Evolutionary conservation across 1,284 basidiomycete species (phyloP), one percentile per base, ranked within the genome.

Genomic region (Heliocybe sulcata): DNA sequence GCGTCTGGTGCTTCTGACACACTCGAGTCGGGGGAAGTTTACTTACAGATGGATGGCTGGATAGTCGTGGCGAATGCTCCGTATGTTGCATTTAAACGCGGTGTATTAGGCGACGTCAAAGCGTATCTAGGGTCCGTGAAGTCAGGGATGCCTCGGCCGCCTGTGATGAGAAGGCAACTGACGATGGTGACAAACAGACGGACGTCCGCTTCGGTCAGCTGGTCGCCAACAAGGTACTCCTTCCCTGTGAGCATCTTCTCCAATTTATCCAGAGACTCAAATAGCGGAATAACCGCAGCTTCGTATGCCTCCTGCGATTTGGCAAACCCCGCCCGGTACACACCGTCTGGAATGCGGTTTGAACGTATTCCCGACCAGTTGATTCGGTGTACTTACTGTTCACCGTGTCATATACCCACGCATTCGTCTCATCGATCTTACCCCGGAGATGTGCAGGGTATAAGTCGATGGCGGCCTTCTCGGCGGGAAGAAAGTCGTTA

Each of bases 21-120:
- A 31, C 29, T 31, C 29, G 2, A 49, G 35, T 20, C 10, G 19
- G 20, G 20, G n/a, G 12, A 4, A 11, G 9, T 19, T 35, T 31
- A 67, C 79, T 59, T 57, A 85, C 83, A 72, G 69, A 71, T 96
- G 82, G 53, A 95, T 79, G 52, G 83, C 79, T 22, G 93, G 92
- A 70, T 93, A 96, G 26, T 89, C 87, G 64, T 85, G 65, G 10
- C 88, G 82, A 59, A 91, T 90, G 48, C 82, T 81, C 33, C 85
- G 84, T 60, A 92, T 70, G 77, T 97, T 96, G 76, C 93, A 96
- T 70, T 98, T 98, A 81, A 98, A 98, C 70, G 94, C 90, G 1
- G 85, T 83, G 54, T 89, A 81, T 71, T 99, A 98, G 29, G 92
- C 94, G 0, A 90, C 87, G 65, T 96, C 93, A 65, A 83, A 84